Evolutionary conservation across 768 basidiomycete genomes (phyloP), one percentile per base, ranked within the genome.

Genomic region (Hydnomerulius pinastri): DNA sequence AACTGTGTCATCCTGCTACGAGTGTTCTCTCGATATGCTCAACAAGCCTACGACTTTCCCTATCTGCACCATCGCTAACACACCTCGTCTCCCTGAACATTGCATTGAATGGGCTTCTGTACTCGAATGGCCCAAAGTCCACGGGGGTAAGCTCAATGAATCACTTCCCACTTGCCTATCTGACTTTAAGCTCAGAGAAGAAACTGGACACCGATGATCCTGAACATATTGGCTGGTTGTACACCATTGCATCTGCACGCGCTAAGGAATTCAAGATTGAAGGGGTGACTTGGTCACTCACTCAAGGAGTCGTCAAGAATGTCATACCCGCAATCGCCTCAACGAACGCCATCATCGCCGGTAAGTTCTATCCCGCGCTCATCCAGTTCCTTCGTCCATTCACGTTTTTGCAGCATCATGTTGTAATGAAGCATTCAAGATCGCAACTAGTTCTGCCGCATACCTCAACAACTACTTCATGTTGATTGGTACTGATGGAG

Each of bases 91-190:
- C 20, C 97, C 97, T 1, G 97, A 99, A 63, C 97, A 99, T 63
- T 98, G 97, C 65, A 98, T 99, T 61, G 97, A 98, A 71, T 99
- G 97, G 97, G 97, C 97, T 0, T 95, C 92, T 33, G 97, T 98
- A 10, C 77, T 99, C 18, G 95, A 99, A 69, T 99, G 97, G 97
- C 96, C 97, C n/a, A 82, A 84, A 41, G 84, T 92, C 2, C 86
- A 90, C 54, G 90, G 88, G 67, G 92, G 95, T 94, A 46, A 54
- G 75, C 38, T 44, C 30, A 11, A 17, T 21, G 13, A 38, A 17
- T 5, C 1, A 29, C 47, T 1, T 8, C 20, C 9, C 10, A 15
- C 35, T 45, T 13, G 24, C 20, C 28, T 39, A 21, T 29, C 48
- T 55, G 44, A 63, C 41, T 2, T 24, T 54, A 37, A 23, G 32